Percentiles rank a stretch among this genome's conserved stretches.
phyloP scores from a whole-genome alignment of 2,329 filamentous ascomycete genomes.

The Cladosporium sp. region DNA sequence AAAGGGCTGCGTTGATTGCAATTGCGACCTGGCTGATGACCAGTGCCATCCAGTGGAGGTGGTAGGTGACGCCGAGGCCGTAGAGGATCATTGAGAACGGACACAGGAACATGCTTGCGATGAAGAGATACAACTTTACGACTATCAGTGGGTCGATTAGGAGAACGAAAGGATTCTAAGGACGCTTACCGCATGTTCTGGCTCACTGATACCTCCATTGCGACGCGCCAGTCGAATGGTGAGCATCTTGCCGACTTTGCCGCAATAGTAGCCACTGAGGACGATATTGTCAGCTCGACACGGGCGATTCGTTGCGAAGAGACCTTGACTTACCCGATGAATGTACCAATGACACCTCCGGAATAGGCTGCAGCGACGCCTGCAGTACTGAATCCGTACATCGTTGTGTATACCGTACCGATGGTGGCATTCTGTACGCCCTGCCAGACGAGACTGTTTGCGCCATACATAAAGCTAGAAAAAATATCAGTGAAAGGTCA shows the following conservation, averaged over 20 bases:
- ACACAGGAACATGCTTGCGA: constrained; percentile 35
- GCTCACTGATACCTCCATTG: constrained; percentile 35
- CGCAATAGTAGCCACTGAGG: constrained; percentile 15
- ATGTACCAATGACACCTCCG: constrained; percentile 15
- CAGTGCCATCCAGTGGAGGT: constrained; percentile 45
- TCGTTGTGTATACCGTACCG: constrained; percentile 9
- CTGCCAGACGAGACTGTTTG: constrained; percentile 21
- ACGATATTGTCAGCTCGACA: constrained; percentile 31
- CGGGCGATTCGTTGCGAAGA: constrained; percentile 32
- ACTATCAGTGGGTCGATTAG: no score
- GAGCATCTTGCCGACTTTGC: constrained; percentile 28
- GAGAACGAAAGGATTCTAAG: not conserved
- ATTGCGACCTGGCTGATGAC: constrained; percentile 37
- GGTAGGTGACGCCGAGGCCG: constrained; percentile 43
- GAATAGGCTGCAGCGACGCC: constrained; percentile 4
- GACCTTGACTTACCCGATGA: constrained; percentile 25
- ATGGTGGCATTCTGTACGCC: constrained; percentile 21
- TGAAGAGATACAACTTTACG: constrained; percentile 32
- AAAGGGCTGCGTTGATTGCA: constrained; percentile 37
- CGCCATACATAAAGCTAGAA: constrained; percentile 20
- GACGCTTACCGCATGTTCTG: constrained; percentile 29
- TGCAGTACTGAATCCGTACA: constrained; percentile 7
- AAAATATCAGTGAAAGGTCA: not conserved
- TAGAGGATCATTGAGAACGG: constrained; percentile 40
- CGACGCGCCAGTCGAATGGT: constrained; percentile 31